Evolutionary conservation across 1,139 yeast genomes (phyloP), one percentile per base, ranked within the genome.

Genomic region (Eremothecium sinecaudum): DNA sequence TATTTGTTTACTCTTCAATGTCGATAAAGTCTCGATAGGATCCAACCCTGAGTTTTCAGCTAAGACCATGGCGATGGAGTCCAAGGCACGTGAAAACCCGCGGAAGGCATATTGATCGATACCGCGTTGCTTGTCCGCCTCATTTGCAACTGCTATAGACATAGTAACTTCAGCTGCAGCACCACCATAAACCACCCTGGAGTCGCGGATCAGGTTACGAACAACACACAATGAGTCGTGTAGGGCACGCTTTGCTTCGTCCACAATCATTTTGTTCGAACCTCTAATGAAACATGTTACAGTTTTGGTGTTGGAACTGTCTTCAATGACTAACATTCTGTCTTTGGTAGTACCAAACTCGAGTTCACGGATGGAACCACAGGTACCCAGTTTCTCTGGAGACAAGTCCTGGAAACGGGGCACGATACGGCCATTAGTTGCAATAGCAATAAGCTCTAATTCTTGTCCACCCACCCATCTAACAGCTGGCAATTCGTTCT

Each of bases 381-480:
- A 96, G 29, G 66, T 64, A 41, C 98, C 99, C 45, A 92, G 71
- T 59, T 92, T 92, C 28, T 74, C 84, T 1, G 75, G 61, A 4
- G 80, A 63, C 52, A 92, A 70, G 58, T 90, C 98, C 64, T 92
- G 96, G 62, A 92, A 90, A 53, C 98, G 71, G 26, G 98, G 96
- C 28, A 92, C 98, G 49, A 90, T 92, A 52, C 95, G 77, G 39
- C 97, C 98, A 53, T 84, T 80, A 19, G 98, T 90, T 31, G 98
- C 97, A 59, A 92, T 90, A 24, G 98, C 98, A 52, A 92, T 77
- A 45, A 84, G 72, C 64, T 90, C 98, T 50, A 90, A 71, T 56
- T 92, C 99, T 34, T 94, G 84, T 25, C 98, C 98, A 40, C 98
- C 98, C 37, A 92, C 94, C 98, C 98, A 92, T 67, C 98, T 78